These are phyloP conservation scores for Sphagnum magellanicum DNA, from an alignment of 228 moss, liverwort and hornwort genomes.

Conservation along the genomic window DNA sequence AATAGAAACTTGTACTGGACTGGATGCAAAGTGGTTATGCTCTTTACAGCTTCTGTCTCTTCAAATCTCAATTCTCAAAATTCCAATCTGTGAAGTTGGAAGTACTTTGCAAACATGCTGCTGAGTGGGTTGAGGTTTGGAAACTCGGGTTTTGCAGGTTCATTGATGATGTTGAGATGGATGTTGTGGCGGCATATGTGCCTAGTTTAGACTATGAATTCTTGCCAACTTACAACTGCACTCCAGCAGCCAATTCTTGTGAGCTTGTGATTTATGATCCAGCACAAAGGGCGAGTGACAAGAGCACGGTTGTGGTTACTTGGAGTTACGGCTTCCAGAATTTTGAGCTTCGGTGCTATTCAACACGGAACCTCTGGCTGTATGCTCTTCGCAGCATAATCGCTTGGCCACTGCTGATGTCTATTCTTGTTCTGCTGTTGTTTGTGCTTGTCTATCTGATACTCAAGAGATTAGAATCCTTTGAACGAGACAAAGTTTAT, in stretches of 20 bases:
- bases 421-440: constrained; percentile 25
- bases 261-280: constrained; percentile 18
- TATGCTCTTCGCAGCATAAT: constrained; percentile 17
- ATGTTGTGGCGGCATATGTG: constrained; percentile 15
- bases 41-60: no score
- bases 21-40: no score
- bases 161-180: constrained; percentile 13
- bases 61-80: no score
- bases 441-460: constrained; percentile 20
- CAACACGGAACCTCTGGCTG: constrained; percentile 7
- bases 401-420: constrained; percentile 43
- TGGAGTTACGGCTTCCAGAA: constrained; percentile 28
- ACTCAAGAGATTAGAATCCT: constrained; percentile 30
- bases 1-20: no score
- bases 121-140: background rate
- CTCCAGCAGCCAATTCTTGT: background rate
- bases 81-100: no score
- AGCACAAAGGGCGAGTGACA: background rate
- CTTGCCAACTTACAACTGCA: constrained; percentile 20
- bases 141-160: background rate
- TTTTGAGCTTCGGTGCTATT: constrained; percentile 30
- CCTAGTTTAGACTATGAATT: constrained; percentile 1
- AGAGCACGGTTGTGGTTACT: background rate
- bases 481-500: constrained; percentile 17
- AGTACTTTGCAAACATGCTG: no score